Evolutionary conservation across 306 rosid genomes (phyloP), one percentile per base, ranked within the genome.

Genomic region (Quercus suber): DNA sequence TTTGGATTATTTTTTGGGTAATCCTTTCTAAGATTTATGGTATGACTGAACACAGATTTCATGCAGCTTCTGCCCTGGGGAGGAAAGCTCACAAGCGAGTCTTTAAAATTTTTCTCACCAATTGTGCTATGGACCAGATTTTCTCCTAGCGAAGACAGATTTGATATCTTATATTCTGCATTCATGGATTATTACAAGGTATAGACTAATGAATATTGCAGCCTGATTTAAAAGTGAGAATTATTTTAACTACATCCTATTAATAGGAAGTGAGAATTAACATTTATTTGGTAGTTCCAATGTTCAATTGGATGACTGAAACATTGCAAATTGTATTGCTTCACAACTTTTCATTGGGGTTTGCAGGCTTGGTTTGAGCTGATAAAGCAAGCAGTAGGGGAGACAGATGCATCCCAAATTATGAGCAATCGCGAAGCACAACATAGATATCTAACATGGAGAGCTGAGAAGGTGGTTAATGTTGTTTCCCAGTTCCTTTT

Each of bases 61-160:
- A 69, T 92, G 92, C 98, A 94, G 97, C 93, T 85, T 87, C 90
- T 94, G 87, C 97, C 97, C 58, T 94, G 99, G 95, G 99, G 99
- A 80, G 99, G 99, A 87, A 94, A 91, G 92, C 99, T 94, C 73
- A 91, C 99, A 3, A 79, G 93, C 41, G 95, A 94, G 79, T 94
- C 97, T 30, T 75, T 92, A 77, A 86, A 84, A 5, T 94, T 94
- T 59, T 92, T 94, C 87, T 94, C 99, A 5, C 97, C 99, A 11
- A 92, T 94, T 81, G 97, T 94, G 85, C 89, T 94, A 84, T 94
- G 99, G 99, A 88, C 97, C 68, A 94, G 75, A 89, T 91, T 92
- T 82, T 55, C 91, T 13, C 87, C 97, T 41, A 92, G 85, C 73
- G 79, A 84, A 51, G 37, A 84, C 61, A 89, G 85, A 3, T 86